A percentile compares a stretch with the other conserved stretches of the same genome.
phyloP scores from a whole-genome alignment of 148 eudicot genomes.

The Tetragonia tetragonoides region DNA sequence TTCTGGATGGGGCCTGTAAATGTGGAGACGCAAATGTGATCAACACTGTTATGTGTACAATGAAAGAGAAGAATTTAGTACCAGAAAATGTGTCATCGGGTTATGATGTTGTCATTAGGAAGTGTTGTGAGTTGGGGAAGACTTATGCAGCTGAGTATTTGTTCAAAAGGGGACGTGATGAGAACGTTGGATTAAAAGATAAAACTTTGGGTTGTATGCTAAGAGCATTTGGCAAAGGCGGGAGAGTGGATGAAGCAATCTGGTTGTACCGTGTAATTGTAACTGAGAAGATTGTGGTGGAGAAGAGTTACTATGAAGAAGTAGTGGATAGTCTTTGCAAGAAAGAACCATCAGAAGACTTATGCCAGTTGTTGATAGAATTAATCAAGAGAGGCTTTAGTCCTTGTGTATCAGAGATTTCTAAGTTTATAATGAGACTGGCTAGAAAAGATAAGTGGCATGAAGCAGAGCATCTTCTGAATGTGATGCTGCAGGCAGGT shows the following conservation, averaged over 20 bases:
- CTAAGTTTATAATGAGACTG: constrained; percentile 39
- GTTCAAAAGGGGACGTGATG: constrained; percentile 42
- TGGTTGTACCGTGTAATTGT: constrained; percentile 37
- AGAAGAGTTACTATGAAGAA: constrained; percentile 38
- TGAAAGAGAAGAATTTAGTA: constrained; percentile 54
- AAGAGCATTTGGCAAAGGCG: constrained; percentile 46
- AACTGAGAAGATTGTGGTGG: constrained; percentile 33
- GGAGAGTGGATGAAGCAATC: constrained; percentile 52
- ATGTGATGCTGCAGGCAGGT: constrained; percentile 39
- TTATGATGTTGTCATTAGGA: constrained; percentile 56
- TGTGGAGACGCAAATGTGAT: constrained; percentile 39
- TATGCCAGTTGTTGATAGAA: constrained; percentile 39
- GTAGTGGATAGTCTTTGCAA: constrained; percentile 50
- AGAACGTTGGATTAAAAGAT: constrained; percentile 34
- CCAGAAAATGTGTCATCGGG: constrained; percentile 24
- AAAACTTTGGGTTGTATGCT: constrained; percentile 57
- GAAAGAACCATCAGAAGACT: constrained; percentile 47
- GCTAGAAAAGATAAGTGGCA: constrained; percentile 51
- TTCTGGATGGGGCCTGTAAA: constrained; percentile 76
- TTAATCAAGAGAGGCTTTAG: constrained; percentile 49
- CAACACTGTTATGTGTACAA: constrained; percentile 35
- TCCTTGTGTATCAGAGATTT: constrained; percentile 40
- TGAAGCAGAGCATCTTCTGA: constrained; percentile 59
- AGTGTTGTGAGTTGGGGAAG: constrained; percentile 60
- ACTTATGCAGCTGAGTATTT: constrained; percentile 62